A percentile compares a stretch with the other conserved stretches of the same genome.
These are phyloP conservation scores for Mariannaea sp. DNA, from an alignment of 2,329 filamentous ascomycete genomes.

Conservation along the genomic window DNA sequence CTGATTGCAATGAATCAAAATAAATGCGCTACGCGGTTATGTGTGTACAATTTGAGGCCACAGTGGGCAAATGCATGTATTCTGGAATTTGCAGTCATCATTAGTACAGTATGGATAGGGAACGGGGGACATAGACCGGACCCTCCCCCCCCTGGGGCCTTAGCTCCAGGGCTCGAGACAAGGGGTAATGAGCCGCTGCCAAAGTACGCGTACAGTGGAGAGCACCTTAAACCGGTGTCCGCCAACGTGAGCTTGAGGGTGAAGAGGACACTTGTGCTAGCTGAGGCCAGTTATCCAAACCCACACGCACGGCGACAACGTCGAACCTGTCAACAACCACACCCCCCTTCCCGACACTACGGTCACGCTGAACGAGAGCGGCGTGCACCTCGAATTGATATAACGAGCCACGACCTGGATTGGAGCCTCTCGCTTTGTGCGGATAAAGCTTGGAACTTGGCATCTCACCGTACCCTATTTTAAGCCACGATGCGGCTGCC, in stretches of 20 bases:
- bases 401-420: slow-evolving; percentile 27
- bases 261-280: slow-evolving; percentile 41
- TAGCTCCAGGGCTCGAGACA: slow-evolving; percentile 13
- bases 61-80: too few relatives aligned
- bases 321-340: slow-evolving; percentile 11
- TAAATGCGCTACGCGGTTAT: too few relatives aligned
- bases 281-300: slow-evolving; percentile 31
- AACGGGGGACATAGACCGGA: slow-evolving; percentile 1
- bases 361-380: slow-evolving; percentile 27
- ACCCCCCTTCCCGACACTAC: slow-evolving; percentile 23
- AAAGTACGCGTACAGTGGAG: slow-evolving; percentile 25
- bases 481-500: slow-evolving; percentile 52
- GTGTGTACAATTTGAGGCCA: too few relatives aligned
- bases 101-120: too few relatives aligned
- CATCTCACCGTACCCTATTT: too few relatives aligned
- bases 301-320: slow-evolving; percentile 33
- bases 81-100: too few relatives aligned
- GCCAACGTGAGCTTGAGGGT: slow-evolving; percentile 15
- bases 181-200: slow-evolving; percentile 13
- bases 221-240: slow-evolving; percentile 34
- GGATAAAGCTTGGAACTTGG: slow-evolving; percentile 20
- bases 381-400: slow-evolving; percentile 23
- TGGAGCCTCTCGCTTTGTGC: slow-evolving; percentile 22
- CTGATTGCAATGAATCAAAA: too few relatives aligned
- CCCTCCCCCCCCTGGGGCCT: background rate